Conservation (phyloP, 352 stramenopile genomes). For the Vaucheria bursata region DNA sequence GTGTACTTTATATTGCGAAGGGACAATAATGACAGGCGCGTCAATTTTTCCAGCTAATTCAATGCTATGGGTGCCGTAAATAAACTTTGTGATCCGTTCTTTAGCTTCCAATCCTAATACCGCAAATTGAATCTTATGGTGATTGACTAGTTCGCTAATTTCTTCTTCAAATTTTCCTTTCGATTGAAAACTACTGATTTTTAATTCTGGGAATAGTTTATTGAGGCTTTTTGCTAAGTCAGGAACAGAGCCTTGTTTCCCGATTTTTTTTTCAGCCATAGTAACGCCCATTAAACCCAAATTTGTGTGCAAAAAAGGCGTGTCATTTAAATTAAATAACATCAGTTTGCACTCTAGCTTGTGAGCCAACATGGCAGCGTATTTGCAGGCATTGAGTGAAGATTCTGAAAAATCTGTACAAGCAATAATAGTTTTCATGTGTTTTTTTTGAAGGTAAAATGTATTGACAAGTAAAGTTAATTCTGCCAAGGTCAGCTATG, state of each 20-base stretch:
- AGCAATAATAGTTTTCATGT: conserved; percentile 2
- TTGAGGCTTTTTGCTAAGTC: not conserved
- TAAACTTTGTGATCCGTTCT: not conserved
- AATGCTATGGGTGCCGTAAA: not conserved
- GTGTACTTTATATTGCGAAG: not conserved
- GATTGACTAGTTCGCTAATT: not conserved
- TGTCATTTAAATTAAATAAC: not conserved
- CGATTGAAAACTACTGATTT: not conserved
- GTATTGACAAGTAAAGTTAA: too few species aligned
- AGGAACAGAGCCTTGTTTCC: not conserved
- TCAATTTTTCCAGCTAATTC: not conserved
- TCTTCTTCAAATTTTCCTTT: not conserved
- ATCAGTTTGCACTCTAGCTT: not conserved
- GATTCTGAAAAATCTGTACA: not conserved
- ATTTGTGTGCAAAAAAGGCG: not conserved
- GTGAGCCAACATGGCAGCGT: not conserved
- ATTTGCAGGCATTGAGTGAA: not conserved
- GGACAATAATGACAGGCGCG: not conserved
- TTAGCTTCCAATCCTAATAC: not conserved
- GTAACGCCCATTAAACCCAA: not conserved
- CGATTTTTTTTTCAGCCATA: not conserved
- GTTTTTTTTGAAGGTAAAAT: too few species aligned
- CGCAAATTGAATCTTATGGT: not conserved
- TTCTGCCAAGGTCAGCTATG: too few species aligned
- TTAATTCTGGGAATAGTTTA: not conserved